Base-by-base conservation (phyloP, 2,329 filamentous ascomycete species). In the Penicillium sclerotigenum region DNA sequence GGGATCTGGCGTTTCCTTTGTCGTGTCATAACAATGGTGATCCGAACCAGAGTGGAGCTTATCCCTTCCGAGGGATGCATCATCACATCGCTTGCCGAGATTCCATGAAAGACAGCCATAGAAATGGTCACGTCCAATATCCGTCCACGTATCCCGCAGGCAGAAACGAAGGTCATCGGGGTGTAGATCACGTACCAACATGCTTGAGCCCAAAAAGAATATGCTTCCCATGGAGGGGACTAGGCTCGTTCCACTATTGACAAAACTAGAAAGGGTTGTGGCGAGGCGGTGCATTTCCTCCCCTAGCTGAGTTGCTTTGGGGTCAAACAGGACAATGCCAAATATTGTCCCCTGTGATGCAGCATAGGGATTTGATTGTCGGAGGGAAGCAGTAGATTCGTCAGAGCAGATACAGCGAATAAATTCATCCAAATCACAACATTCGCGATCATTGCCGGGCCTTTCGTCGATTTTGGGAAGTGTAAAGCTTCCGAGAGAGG, bases 301-400 rank as follows among this genome's bases (percentile, higher is more conserved):
- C 13, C 64, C 68, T 5, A 69, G 58, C 1, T 53, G 58, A 29
- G 16, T 59, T 58, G 55, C 40, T 20, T 20, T 53, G 45, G 33
- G 58, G 45, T 71, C 60, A 28, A 72, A 52, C 10, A 75, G 57
- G 6, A 71, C 49, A 16, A 75, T 61, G 0, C 72, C 73, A 20
- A 66, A 61, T 4, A 58, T 48, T 5, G 46, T 55, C 4, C 55
- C 59, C 7, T 56, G 38, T 4, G 57, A 59, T 2, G 47, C 55
- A 4, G 69, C 59, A 36, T 41, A 43, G 5, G 67, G 66, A 11
- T 70, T 68, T 5, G 66, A 65, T 26, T 52, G 16, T 14, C 40
- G 41, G 8, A 71, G 50, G 4, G 29, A 38, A 22, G 31, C 24
- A 16, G 26, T 47, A 18, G 54, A 46, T 24, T 51, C 42, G n/a